A percentile compares a stretch with the other conserved stretches of the same genome.
phyloP scores from a whole-genome alignment of 495 filamentous ascomycete species.

The Annulohypoxylon stygium region DNA sequence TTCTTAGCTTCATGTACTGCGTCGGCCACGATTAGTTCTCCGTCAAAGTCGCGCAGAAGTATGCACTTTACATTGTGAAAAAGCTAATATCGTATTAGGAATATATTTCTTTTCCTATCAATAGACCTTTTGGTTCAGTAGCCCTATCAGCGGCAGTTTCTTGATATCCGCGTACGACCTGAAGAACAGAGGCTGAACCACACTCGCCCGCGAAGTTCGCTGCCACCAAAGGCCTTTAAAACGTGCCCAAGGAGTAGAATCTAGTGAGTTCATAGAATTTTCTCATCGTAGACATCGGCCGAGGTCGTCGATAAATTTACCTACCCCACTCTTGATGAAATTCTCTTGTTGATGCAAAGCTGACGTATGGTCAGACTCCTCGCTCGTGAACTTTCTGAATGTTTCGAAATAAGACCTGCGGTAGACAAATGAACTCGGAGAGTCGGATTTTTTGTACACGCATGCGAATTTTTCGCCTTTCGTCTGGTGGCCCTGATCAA shows the following conservation, averaged over 20 bases:
- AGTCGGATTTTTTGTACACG: not conserved
- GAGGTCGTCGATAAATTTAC: slow-evolving; percentile 14
- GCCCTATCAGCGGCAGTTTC: not conserved
- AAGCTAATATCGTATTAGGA: not conserved
- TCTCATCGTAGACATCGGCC: slow-evolving; percentile 1
- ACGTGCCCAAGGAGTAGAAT: not conserved
- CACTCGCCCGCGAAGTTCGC: not conserved
- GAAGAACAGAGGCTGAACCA: not conserved
- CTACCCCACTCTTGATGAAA: slow-evolving; percentile 41
- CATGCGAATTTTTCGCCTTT: not conserved
- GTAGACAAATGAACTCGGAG: not conserved
- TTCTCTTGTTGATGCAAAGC: slow-evolving; percentile 39
- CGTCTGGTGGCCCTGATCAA: not conserved
- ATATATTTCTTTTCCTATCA: not conserved
- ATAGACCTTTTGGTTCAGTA: not conserved
- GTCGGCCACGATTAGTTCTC: not conserved
- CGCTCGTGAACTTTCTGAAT: slow-evolving; percentile 3
- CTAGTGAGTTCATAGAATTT: not conserved
- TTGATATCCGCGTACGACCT: not conserved
- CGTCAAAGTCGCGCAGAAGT: not conserved
- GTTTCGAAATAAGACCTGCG: not conserved
- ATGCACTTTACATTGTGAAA: not conserved
- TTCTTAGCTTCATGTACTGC: not conserved
- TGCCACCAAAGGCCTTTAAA: not conserved
- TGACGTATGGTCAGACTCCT: slow-evolving; percentile 27